Percentiles rank a stretch among this genome's conserved stretches.
phyloP scores from a whole-genome alignment of 2,329 filamentous ascomycete genomes.

The Dissoconium aciculare region DNA sequence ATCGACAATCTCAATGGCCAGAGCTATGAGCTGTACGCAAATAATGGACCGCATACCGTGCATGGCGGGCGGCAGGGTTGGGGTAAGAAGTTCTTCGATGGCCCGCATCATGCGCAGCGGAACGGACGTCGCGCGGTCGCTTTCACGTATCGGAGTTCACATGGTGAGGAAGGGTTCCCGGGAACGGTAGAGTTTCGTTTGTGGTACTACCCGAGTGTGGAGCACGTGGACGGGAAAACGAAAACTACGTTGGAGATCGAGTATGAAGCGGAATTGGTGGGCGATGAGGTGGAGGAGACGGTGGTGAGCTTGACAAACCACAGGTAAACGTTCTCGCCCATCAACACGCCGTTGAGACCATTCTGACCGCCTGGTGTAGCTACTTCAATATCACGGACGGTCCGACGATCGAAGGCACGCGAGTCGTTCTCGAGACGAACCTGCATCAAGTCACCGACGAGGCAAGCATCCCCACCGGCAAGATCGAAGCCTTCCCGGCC shows the following conservation, averaged over 20 bases:
- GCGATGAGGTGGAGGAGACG: constrained; percentile 68
- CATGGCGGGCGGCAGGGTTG: constrained; percentile 50
- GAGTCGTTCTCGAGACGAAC: constrained; percentile 42
- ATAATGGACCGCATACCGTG: constrained; percentile 59
- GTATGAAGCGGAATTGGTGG: constrained; percentile 69
- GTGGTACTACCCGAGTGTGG: constrained; percentile 61
- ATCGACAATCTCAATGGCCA: constrained; percentile 59
- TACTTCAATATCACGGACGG: constrained; percentile 54
- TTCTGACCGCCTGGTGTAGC: constrained; percentile 27
- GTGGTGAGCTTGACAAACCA: constrained; percentile 91
- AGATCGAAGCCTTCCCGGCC: constrained; percentile 48
- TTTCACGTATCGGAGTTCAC: constrained; percentile 46
- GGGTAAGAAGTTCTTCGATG: constrained; percentile 65
- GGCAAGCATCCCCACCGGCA: constrained; percentile 57
- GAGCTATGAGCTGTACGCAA: constrained; percentile 54
- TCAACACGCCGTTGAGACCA: too few relatives aligned
- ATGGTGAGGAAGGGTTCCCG: constrained; percentile 83
- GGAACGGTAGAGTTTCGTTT: constrained; percentile 66
- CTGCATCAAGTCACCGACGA: constrained; percentile 60
- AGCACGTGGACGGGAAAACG: constrained; percentile 44
- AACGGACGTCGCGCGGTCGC: constrained; percentile 32
- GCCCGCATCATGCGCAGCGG: constrained; percentile 45
- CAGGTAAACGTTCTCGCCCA: constrained; percentile 50
- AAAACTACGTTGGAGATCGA: constrained; percentile 68
- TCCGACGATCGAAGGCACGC: constrained; percentile 47